Evolutionary conservation across 768 basidiomycete genomes (phyloP).

Genomic region (Ramaria rubella): DNA sequence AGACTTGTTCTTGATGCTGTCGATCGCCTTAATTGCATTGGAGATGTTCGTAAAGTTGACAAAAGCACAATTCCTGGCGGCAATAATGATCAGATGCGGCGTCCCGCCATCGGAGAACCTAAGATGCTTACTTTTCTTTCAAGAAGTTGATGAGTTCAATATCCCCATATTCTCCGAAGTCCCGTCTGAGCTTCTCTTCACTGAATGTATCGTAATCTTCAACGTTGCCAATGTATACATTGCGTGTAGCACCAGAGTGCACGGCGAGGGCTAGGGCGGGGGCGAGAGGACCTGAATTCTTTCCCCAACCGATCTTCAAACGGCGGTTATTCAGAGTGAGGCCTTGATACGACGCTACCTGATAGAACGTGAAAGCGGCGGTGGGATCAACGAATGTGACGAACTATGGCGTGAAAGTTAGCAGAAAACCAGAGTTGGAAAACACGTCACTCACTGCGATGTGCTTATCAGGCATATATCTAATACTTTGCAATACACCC

Average conservation of each 20-base stretch:
- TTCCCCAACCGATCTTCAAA: constrained; percentile 97
- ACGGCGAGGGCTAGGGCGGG: constrained; percentile 83
- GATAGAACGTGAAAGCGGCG: constrained; percentile 90
- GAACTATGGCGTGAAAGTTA: constrained; percentile 47
- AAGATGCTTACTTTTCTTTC: constrained; percentile 78
- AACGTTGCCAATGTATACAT: constrained; percentile 93
- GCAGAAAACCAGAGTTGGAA: background rate
- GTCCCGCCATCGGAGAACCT: background rate
- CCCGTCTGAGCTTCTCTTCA: constrained; percentile 83
- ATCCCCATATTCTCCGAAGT: constrained; percentile 95
- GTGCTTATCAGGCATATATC: constrained; percentile 96
- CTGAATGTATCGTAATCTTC: constrained; percentile 92
- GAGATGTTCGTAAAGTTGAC: constrained; percentile 94
- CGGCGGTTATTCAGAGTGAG: constrained; percentile 89
- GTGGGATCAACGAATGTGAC: constrained; percentile 94
- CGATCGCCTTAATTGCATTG: constrained; percentile 98
- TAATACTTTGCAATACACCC: constrained; percentile 91
- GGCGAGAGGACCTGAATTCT: constrained; percentile 82
- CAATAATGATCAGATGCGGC: background rate
- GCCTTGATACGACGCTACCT: constrained; percentile 84
- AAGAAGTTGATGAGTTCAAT: constrained; percentile 96
- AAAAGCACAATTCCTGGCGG: constrained; percentile 82
- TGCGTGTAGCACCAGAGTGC: constrained; percentile 88
- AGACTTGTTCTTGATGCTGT: constrained; percentile 84
- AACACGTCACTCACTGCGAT: constrained; percentile 64